These are phyloP conservation scores for Excoecaria agallocha DNA, from an alignment of 345 rosid species.

Conservation along the genomic window DNA sequence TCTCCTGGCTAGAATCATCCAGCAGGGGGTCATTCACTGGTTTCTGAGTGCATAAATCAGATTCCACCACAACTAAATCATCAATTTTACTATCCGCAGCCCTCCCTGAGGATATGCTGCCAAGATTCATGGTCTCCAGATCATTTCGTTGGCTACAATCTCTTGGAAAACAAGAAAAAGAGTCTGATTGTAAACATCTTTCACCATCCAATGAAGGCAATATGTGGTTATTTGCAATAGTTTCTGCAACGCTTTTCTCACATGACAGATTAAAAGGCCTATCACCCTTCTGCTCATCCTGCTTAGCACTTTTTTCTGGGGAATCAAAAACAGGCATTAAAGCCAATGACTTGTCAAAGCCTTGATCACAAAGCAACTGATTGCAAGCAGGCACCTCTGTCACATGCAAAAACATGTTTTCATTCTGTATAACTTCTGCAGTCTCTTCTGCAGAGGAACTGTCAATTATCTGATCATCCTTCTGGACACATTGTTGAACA, in stretches of 20 bases:
- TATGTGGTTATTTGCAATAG: constrained; percentile 17
- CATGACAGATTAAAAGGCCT: constrained; percentile 15
- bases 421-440: constrained; percentile 12
- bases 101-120: background rate
- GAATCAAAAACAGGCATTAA: constrained; percentile 14
- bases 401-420: background rate
- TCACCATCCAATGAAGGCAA: constrained; percentile 15
- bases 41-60: constrained; percentile 21
- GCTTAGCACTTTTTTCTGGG: constrained; percentile 12
- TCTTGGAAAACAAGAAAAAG: constrained; percentile 1
- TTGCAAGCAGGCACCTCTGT: background rate
- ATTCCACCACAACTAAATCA: constrained; percentile 25
- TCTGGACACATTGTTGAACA: constrained; percentile 13
- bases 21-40: constrained; percentile 28
- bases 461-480: constrained; percentile 7
- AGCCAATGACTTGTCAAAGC: constrained; percentile 13
- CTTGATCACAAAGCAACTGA: constrained; percentile 9
- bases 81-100: constrained; percentile 15
- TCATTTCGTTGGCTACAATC: constrained; percentile 1
- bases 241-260: constrained; percentile 16
- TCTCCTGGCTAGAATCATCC: constrained; percentile 22
- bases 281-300: constrained; percentile 24
- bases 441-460: constrained; percentile 5
- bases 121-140: constrained; percentile 10
- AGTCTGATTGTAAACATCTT: constrained; percentile 11